Percentiles rank a stretch among this genome's conserved stretches.
These are phyloP conservation scores for Triticum timopheevii DNA, from an alignment of 176 grass and related monocot species.

Conservation along the genomic window DNA sequence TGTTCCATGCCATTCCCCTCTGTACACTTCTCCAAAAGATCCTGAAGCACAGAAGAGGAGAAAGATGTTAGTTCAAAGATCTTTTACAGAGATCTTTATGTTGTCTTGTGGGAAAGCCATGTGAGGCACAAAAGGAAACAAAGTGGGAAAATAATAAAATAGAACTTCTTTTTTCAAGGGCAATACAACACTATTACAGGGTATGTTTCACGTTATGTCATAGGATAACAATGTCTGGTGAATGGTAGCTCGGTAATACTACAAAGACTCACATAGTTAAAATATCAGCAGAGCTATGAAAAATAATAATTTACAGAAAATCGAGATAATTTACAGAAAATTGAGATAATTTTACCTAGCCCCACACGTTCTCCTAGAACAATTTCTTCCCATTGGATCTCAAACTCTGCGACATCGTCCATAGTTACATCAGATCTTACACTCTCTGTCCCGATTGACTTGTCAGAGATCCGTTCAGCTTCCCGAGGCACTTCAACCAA, in stretches of 20 bases:
- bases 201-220: neutral
- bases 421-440: slow-evolving; percentile 76
- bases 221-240: neutral
- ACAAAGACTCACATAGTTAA: slow-evolving; percentile 1
- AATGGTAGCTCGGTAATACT: slow-evolving; percentile 20
- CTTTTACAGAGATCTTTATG: neutral
- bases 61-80: slow-evolving; percentile 22
- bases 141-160: slow-evolving; percentile 26
- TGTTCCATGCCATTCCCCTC: slow-evolving; percentile 96
- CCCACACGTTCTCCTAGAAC: slow-evolving; percentile 85
- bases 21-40: slow-evolving; percentile 97
- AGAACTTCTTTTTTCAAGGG: neutral
- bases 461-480: slow-evolving; percentile 71
- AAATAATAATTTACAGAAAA: neutral
- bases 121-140: slow-evolving; percentile 28
- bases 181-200: neutral
- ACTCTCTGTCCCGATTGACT: slow-evolving; percentile 81
- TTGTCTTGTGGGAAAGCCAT: slow-evolving; percentile 10
- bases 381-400: slow-evolving; percentile 98
- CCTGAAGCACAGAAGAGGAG: slow-evolving; percentile 42
- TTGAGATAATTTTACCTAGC: slow-evolving; percentile 65
- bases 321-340: slow-evolving; percentile 21
- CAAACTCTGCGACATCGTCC: slow-evolving; percentile 85
- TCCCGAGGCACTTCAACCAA: slow-evolving; percentile 50
- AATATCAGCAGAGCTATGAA: neutral